Percentiles rank a stretch among this genome's conserved stretches.
These are phyloP conservation scores for Wickerhamomyces strasburgensis DNA, from an alignment of 805 yeast genomes.

Conservation along the genomic window DNA sequence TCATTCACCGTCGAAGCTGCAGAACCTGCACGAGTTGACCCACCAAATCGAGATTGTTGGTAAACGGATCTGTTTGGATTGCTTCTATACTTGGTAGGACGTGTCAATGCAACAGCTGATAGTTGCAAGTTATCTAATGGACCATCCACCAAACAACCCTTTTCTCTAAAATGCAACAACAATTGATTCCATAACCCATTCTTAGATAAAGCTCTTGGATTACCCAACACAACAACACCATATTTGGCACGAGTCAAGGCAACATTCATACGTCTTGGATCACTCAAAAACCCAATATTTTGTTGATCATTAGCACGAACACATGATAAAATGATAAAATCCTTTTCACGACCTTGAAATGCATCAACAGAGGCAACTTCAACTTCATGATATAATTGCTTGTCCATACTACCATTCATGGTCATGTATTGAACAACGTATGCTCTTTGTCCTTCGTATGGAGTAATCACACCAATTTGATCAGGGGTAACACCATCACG, in stretches of 20 bases:
- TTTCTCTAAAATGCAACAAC: conserved; percentile 72
- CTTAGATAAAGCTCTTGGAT: conserved; percentile 69
- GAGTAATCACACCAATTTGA: conserved; percentile 90
- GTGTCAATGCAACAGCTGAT: conserved; percentile 52
- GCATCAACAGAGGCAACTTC: conserved; percentile 96
- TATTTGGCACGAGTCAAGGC: conserved; percentile 85
- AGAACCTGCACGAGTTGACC: conserved; percentile 5
- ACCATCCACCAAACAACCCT: conserved; percentile 88
- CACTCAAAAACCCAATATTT: conserved; percentile 77
- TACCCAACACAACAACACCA: conserved; percentile 78
- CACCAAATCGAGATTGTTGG: conserved; percentile 9
- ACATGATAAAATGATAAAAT: conserved; percentile 70
- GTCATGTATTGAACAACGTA: conserved; percentile 75
- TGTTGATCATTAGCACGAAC: conserved; percentile 76
- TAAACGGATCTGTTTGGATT: conserved; percentile 8
- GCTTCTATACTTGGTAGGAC: conserved; percentile 18
- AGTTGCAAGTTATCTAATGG: conserved; percentile 73
- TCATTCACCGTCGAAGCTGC: conserved; percentile 22
- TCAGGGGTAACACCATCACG: conserved; percentile 72
- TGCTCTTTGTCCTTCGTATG: conserved; percentile 91
- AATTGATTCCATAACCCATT: conserved; percentile 76
- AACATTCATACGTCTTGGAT: conserved; percentile 82
- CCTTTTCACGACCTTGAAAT: conserved; percentile 88
- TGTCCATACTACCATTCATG: conserved; percentile 61
- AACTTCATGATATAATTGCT: conserved; percentile 59